Evolutionary conservation across 352 stramenopile species (phyloP).

Genomic region (Globisporangium heterothallicum): DNA sequence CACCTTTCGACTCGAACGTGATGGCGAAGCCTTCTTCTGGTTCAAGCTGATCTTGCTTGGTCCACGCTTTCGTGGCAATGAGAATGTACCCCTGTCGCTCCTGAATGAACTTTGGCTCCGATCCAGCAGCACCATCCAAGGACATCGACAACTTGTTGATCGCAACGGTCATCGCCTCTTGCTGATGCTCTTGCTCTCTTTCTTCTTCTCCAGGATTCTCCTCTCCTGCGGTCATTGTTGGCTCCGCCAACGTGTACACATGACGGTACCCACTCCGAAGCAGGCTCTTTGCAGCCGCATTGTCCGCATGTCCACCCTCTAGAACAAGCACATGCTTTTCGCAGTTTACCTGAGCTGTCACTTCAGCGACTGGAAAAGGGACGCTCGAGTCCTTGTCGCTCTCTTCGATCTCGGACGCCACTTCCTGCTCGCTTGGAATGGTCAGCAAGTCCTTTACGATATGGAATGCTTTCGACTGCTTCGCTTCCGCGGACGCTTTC

Average conservation of each 20-base stretch:
- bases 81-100: background rate
- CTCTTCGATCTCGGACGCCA: no score
- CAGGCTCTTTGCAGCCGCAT: background rate
- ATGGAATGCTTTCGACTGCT: constrained; percentile 2
- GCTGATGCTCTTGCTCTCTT: background rate
- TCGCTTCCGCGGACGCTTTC: constrained; percentile 4
- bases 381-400: no score
- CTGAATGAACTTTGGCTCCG: background rate
- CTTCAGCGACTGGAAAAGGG: background rate
- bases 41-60: background rate
- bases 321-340: constrained; percentile 1
- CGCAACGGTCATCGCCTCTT: constrained; percentile 1
- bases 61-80: constrained; percentile 1
- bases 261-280: background rate
- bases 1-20: constrained; percentile 8
- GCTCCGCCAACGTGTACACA: background rate
- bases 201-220: background rate
- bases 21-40: constrained; percentile 9
- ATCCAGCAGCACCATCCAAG: background rate
- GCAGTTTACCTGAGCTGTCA: background rate
- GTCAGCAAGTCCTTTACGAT: constrained; percentile 8
- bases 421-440: background rate
- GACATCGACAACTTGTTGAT: background rate
- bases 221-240: background rate
- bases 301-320: background rate